Percentiles rank a stretch among this genome's conserved stretches.
phyloP scores from a whole-genome alignment of 768 basidiomycete genomes.

The Tephrocybe sp. region DNA sequence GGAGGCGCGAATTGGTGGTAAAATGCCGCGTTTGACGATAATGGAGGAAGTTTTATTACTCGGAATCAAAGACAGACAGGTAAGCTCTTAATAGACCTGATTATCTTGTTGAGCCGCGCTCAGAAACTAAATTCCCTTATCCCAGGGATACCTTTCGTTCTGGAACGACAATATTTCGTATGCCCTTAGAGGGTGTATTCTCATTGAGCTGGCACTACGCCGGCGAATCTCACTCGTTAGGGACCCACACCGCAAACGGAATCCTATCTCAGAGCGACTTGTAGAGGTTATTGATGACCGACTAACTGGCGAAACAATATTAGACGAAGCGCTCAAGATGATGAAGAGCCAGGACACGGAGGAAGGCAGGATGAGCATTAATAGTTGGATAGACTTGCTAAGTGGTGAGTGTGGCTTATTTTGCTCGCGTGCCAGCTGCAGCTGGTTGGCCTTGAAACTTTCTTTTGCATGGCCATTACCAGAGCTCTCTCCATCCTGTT shows the following conservation, averaged over 20 bases:
- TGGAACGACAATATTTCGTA: constrained; percentile 99
- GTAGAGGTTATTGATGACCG: constrained; percentile 91
- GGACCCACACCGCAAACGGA: constrained; percentile 73
- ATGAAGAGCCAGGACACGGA: constrained; percentile 72
- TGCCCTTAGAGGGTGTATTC: constrained; percentile 95
- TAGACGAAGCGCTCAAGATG: constrained; percentile 95
- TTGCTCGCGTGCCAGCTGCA: neutral
- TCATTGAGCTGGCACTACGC: constrained; percentile 95
- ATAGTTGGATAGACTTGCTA: constrained; percentile 93
- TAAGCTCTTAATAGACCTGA: constrained; percentile 28
- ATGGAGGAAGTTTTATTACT: constrained; percentile 96
- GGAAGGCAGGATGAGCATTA: constrained; percentile 73
- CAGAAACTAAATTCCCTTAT: neutral
- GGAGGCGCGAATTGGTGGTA: constrained; percentile 60
- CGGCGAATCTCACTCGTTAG: constrained; percentile 88
- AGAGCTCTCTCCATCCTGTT: neutral
- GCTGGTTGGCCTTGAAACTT: neutral
- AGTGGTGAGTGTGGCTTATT: constrained; percentile 57
- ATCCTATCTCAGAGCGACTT: constrained; percentile 76
- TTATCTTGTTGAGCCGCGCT: neutral
- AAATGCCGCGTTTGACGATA: constrained; percentile 83
- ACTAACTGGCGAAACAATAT: constrained; percentile 92
- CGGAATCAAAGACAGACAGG: constrained; percentile 96
- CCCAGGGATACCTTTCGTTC: constrained; percentile 87
- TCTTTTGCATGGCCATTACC: neutral